Percentiles rank a stretch among this genome's conserved stretches.
phyloP scores from a whole-genome alignment of 345 rosid genomes.

The Arabidopsis thaliana region DNA sequence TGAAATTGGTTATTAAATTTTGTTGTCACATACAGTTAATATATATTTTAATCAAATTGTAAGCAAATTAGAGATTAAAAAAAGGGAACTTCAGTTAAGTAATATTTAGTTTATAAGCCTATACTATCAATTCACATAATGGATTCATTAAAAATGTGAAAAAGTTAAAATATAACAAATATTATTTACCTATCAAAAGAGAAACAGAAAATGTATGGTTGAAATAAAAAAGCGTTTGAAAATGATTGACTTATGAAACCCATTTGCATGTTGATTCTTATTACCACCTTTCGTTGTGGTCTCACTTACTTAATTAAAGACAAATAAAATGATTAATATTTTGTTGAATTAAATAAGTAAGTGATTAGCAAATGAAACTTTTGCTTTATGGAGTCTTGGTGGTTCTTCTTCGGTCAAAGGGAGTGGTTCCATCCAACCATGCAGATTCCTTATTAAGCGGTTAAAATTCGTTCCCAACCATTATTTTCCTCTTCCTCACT shows the following conservation, averaged over 20 bases:
- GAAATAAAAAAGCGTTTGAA: constrained; percentile 24
- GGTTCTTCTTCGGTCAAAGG: constrained; percentile 41
- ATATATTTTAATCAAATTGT: neutral
- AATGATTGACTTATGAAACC: constrained; percentile 34
- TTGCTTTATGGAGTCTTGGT: constrained; percentile 24
- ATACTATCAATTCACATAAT: neutral
- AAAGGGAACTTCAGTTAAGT: neutral
- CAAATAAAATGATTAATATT: constrained; percentile 3
- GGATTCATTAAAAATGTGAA: neutral
- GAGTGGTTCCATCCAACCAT: constrained; percentile 43
- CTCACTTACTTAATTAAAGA: constrained; percentile 27
- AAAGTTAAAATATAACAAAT: neutral
- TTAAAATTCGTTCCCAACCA: constrained; percentile 32
- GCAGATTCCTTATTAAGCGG: constrained; percentile 44
- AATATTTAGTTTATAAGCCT: constrained; percentile 3
- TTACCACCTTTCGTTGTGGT: constrained; percentile 25
- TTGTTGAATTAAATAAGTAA: constrained; percentile 13
- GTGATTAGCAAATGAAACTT: constrained; percentile 18
- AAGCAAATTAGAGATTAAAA: neutral
- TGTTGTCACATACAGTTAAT: neutral
- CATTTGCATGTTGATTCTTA: constrained; percentile 23
- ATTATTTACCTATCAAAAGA: constrained; percentile 7
- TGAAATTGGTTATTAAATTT: neutral
- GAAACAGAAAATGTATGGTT: constrained; percentile 33
- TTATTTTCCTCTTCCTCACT: constrained; percentile 26